Conservation (phyloP, 1,139 yeast species). For the Chernovozyma aurita region DNA sequence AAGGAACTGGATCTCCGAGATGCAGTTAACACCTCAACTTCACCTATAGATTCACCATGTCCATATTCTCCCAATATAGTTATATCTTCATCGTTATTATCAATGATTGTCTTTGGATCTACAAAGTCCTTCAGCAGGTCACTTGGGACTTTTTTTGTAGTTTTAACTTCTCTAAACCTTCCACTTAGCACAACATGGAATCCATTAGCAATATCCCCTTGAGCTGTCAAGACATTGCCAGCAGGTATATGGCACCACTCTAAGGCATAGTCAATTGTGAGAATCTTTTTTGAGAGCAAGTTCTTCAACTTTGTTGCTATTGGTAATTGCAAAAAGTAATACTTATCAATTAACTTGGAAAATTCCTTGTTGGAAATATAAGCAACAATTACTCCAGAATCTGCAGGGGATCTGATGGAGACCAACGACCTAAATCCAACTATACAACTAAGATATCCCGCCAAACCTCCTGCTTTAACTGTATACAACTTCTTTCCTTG, state of each 20-base stretch:
- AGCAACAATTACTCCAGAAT: slow-evolving; percentile 63
- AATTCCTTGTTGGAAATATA: slow-evolving; percentile 60
- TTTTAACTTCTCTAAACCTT: slow-evolving; percentile 63
- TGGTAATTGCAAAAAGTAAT: slow-evolving; percentile 70
- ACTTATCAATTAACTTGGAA: slow-evolving; percentile 67
- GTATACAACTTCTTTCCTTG: slow-evolving; percentile 41
- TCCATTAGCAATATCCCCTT: slow-evolving; percentile 88
- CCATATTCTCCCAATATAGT: slow-evolving; percentile 74
- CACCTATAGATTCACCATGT: slow-evolving; percentile 93
- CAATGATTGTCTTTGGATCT: background rate
- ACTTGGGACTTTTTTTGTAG: slow-evolving; percentile 1
- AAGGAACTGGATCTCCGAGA: slow-evolving; percentile 67
- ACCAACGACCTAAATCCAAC: slow-evolving; percentile 80
- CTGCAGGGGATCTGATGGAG: slow-evolving; percentile 52
- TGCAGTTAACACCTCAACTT: slow-evolving; percentile 89
- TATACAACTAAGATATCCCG: slow-evolving; percentile 80
- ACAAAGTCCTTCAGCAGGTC: background rate
- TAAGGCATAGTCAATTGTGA: slow-evolving; percentile 81
- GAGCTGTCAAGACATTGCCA: slow-evolving; percentile 73
- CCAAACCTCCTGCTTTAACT: slow-evolving; percentile 74
- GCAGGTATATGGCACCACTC: slow-evolving; percentile 94
- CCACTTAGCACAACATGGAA: slow-evolving; percentile 91
- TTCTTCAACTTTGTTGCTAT: slow-evolving; percentile 70
- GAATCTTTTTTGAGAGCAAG: slow-evolving; percentile 60
- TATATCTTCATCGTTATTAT: slow-evolving; percentile 18